These are phyloP conservation scores for Diaporthe citrichinensis DNA, from an alignment of 2,329 filamentous ascomycete genomes.

Conservation along the genomic window DNA sequence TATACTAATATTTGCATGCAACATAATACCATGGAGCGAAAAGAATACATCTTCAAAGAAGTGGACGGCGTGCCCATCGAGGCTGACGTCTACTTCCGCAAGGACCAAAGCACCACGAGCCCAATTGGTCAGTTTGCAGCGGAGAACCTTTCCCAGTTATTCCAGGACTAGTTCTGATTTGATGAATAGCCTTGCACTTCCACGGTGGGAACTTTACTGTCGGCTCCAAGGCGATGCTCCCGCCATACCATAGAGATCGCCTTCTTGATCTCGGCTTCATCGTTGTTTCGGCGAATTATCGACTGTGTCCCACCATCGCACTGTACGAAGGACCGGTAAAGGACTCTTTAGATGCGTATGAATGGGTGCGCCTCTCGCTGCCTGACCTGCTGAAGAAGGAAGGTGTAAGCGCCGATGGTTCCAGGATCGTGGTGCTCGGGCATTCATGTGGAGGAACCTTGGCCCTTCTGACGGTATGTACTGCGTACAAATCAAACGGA, in stretches of 20 bases:
- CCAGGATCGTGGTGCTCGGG: neutral
- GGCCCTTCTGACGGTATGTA: neutral
- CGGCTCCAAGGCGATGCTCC: neutral
- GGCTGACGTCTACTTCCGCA: neutral
- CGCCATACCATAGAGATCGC: neutral
- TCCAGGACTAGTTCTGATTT: neutral
- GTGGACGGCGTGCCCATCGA: neutral
- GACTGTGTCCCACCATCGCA: neutral
- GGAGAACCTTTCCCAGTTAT: neutral
- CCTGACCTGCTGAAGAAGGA: neutral
- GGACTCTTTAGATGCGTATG: neutral
- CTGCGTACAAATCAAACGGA: neutral
- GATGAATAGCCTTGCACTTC: neutral
- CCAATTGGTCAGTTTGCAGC: neutral
- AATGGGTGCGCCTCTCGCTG: neutral
- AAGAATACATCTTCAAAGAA: constrained; percentile 7
- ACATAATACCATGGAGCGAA: neutral
- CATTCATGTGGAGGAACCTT: neutral
- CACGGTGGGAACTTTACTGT: neutral
- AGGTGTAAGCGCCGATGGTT: neutral
- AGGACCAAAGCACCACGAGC: neutral
- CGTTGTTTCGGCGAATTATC: neutral
- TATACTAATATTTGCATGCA: no score
- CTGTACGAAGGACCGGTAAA: neutral
- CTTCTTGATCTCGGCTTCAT: neutral